These are phyloP conservation scores for Calvatia gigantea DNA, from an alignment of 768 basidiomycete genomes.

Conservation along the genomic window DNA sequence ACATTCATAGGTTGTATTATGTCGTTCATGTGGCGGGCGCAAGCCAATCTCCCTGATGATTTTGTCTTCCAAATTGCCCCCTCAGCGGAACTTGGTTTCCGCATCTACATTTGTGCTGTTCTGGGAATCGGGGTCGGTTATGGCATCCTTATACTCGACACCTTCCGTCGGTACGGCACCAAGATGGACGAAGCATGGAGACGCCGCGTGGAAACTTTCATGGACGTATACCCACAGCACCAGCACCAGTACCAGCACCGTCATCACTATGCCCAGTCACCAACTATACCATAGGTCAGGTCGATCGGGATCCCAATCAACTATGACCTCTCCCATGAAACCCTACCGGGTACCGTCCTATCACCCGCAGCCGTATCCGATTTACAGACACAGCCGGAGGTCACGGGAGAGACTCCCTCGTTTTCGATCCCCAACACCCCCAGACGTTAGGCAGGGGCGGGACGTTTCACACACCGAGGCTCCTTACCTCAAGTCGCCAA, in stretches of 20 bases:
- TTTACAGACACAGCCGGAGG: too few relatives aligned
- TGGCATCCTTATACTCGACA: constrained; percentile 45
- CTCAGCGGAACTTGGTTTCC: constrained; percentile 44
- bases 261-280: not conserved
- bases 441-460: too few relatives aligned
- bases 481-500: too few relatives aligned
- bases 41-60: constrained; percentile 40
- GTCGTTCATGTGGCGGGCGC: constrained; percentile 62
- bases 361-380: too few relatives aligned
- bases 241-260: not conserved
- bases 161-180: constrained; percentile 48
- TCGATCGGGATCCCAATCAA: too few relatives aligned
- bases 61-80: constrained; percentile 45
- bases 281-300: not conserved
- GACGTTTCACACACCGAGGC: too few relatives aligned
- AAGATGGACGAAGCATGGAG: constrained; percentile 26
- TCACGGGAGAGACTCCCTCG: too few relatives aligned
- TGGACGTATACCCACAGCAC: not conserved
- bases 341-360: too few relatives aligned
- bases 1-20: constrained; percentile 46
- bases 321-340: too few relatives aligned
- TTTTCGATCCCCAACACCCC: too few relatives aligned
- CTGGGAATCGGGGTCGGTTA: constrained; percentile 52
- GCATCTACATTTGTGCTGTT: constrained; percentile 46
- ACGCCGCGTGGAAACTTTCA: constrained; percentile 17